These are phyloP conservation scores for Dichotomopilus funicola DNA, from an alignment of 2,329 filamentous ascomycete species.

Conservation along the genomic window DNA sequence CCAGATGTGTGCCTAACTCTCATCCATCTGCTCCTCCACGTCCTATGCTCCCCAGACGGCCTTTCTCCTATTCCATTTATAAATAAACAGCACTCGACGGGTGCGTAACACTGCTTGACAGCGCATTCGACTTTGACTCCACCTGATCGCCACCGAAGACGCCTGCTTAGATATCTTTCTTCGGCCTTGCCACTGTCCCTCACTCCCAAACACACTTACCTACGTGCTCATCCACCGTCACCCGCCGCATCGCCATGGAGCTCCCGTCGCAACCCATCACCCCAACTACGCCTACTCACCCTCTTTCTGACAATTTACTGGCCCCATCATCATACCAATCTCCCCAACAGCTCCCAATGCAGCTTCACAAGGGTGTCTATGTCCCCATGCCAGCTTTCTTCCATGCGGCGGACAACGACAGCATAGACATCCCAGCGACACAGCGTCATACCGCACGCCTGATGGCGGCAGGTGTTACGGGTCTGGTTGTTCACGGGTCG, in stretches of 20 bases:
- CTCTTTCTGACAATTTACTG: neutral
- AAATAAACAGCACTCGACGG: too few species aligned
- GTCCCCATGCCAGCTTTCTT: constrained; percentile 54
- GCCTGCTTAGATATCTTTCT: neutral
- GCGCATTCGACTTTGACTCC: too few species aligned
- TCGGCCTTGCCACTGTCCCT: too few species aligned
- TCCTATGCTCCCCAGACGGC: too few species aligned
- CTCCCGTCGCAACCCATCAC: neutral
- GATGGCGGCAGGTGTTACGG: constrained; percentile 51
- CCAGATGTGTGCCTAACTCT: neutral
- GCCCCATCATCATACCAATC: neutral
- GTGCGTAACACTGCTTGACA: too few species aligned
- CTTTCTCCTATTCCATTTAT: too few species aligned
- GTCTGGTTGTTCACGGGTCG: constrained; percentile 57
- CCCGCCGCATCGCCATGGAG: neutral
- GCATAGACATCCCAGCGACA: constrained; percentile 45
- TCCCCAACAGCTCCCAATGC: neutral
- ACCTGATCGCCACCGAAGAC: too few species aligned
- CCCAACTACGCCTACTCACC: constrained; percentile 1
- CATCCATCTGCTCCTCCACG: too few species aligned
- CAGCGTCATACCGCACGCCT: constrained; percentile 48
- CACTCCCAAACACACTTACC: too few species aligned
- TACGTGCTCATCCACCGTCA: neutral
- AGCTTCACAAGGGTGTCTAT: constrained; percentile 38
- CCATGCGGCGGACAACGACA: constrained; percentile 34